Percentiles rank a stretch among this genome's conserved stretches.
Conservation (phyloP, 2,329 filamentous ascomycete genomes). For the Whalleya microplaca region DNA sequence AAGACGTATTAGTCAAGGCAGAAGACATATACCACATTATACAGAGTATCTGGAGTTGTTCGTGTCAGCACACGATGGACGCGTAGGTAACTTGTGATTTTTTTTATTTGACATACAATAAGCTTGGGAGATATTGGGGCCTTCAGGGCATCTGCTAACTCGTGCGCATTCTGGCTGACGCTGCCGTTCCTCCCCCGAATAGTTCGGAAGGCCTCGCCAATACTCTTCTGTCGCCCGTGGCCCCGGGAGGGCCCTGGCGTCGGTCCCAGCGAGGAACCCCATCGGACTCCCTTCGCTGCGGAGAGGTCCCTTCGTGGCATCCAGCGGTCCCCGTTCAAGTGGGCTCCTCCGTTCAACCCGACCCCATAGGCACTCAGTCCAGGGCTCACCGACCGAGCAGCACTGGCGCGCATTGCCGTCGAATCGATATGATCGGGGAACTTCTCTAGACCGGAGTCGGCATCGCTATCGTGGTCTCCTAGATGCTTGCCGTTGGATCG, state of each 20-base stretch:
- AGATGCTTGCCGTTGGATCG: conserved; percentile 33
- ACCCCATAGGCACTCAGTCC: conserved; percentile 36
- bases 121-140: conserved; percentile 88
- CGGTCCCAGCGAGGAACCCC: conserved; percentile 30
- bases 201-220: conserved; percentile 83
- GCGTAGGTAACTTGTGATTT: conserved; percentile 8
- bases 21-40: conserved; percentile 94
- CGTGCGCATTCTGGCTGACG: conserved; percentile 89
- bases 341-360: conserved; percentile 36
- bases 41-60: conserved; percentile 70
- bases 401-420: conserved; percentile 36
- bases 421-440: conserved; percentile 41
- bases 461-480: conserved; percentile 30
- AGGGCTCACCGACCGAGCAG: conserved; percentile 33
- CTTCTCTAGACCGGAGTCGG: conserved; percentile 38
- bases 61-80: conserved; percentile 31
- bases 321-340: conserved; percentile 37
- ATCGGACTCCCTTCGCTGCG: conserved; percentile 35
- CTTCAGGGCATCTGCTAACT: conserved; percentile 87
- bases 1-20: conserved; percentile 94
- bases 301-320: conserved; percentile 33
- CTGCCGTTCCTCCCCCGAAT: conserved; percentile 82
- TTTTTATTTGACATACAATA: conserved; percentile 64
- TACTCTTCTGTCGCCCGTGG: conserved; percentile 72
- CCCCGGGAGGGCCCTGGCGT: conserved; percentile 32